Percentiles rank a stretch among this genome's conserved stretches.
phyloP scores from a whole-genome alignment of 1,284 basidiomycete species.

The Exsudoporus floridanus region DNA sequence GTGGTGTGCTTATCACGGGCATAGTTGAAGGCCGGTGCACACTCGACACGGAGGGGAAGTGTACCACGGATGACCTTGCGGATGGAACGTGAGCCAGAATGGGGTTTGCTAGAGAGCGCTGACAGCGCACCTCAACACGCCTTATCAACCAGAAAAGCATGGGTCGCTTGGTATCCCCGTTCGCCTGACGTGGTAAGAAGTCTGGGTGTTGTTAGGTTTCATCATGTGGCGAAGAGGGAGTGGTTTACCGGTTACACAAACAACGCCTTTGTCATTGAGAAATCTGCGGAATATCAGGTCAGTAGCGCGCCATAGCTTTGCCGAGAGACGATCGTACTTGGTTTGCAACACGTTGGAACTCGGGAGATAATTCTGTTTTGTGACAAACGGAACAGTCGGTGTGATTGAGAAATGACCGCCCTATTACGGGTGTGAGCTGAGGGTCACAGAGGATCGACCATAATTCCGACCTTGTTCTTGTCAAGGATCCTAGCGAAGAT shows the following conservation, averaged over 20 bases:
- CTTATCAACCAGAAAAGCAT: slow-evolving; percentile 86
- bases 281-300: slow-evolving; percentile 45
- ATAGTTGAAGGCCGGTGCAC: slow-evolving; percentile 93
- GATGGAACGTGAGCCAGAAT: background rate
- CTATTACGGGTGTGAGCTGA: slow-evolving; percentile 34
- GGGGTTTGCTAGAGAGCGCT: background rate
- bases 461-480: slow-evolving; percentile 62
- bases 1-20: slow-evolving; percentile 74
- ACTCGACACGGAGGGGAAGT: slow-evolving; percentile 78
- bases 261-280: slow-evolving; percentile 79
- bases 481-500: slow-evolving; percentile 87
- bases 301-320: background rate
- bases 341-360: slow-evolving; percentile 87
- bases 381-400: slow-evolving; percentile 63
- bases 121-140: slow-evolving; percentile 65
- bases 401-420: slow-evolving; percentile 92
- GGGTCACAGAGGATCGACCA: background rate
- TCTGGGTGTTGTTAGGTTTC: slow-evolving; percentile 43
- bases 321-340: slow-evolving; percentile 44
- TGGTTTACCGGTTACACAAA: slow-evolving; percentile 67
- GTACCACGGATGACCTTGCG: slow-evolving; percentile 72
- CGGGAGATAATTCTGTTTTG: slow-evolving; percentile 86
- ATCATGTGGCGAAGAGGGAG: background rate
- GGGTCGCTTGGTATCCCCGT: slow-evolving; percentile 48
- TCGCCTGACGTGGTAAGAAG: slow-evolving; percentile 70